Conservation (phyloP, 176 grass and related monocot genomes). For the Ananas comosus region DNA sequence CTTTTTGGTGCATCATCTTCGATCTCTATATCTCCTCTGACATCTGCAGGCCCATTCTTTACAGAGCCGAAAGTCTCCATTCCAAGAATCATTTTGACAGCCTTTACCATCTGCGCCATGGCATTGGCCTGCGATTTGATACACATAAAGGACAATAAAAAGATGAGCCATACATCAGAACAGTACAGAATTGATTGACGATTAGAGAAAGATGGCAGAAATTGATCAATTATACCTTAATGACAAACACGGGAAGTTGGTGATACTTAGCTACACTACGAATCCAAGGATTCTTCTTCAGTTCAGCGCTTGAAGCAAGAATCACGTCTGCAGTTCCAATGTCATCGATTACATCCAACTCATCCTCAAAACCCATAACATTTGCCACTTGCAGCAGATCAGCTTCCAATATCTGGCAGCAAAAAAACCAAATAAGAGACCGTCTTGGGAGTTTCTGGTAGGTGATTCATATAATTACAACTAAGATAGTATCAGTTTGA, state of each 20-base stretch:
- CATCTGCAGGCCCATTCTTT: conserved; percentile 20
- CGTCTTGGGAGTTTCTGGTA: neutral
- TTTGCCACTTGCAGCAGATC: conserved; percentile 87
- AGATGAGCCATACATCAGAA: conserved; percentile 28
- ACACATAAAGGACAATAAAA: conserved; percentile 11
- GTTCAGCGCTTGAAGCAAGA: conserved; percentile 79
- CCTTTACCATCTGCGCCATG: conserved; percentile 96
- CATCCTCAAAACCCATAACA: conserved; percentile 79
- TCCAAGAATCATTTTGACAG: conserved; percentile 90
- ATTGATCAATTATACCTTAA: conserved; percentile 49
- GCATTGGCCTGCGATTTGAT: conserved; percentile 47
- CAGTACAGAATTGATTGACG: conserved; percentile 6
- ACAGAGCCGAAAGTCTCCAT: conserved; percentile 31
- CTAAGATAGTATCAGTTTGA: neutral
- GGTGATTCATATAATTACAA: neutral
- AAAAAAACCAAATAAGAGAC: conserved; percentile 13
- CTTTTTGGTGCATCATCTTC: conserved; percentile 87
- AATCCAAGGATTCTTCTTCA: conserved; percentile 88
- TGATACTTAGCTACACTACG: conserved; percentile 69
- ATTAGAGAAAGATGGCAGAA: conserved; percentile 16
- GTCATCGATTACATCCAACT: conserved; percentile 81
- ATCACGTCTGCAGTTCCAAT: conserved; percentile 70
- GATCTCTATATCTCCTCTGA: conserved; percentile 69
- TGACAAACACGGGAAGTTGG: conserved; percentile 73
- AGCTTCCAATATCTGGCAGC: conserved; percentile 65